A percentile compares a stretch with the other conserved stretches of the same genome.
These are phyloP conservation scores for Cryptococcus jaspeensis DNA, from an alignment of 1,284 basidiomycete genomes.

Conservation along the genomic window DNA sequence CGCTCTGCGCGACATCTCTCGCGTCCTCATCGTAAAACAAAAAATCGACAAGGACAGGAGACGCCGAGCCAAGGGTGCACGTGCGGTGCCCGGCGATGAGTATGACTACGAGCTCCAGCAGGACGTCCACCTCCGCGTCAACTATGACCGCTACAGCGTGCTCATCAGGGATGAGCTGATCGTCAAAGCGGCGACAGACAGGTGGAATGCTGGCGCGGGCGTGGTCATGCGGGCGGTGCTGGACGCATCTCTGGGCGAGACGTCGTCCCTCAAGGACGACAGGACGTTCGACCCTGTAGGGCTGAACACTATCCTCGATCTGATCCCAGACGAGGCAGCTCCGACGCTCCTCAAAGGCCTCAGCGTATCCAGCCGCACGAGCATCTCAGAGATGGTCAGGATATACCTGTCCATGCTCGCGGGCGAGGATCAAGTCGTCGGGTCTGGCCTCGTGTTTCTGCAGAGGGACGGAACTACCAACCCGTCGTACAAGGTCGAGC, in stretches of 20 bases:
- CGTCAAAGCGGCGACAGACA: conserved; percentile 67
- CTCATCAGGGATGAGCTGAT: conserved; percentile 85
- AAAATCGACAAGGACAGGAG: conserved; percentile 30
- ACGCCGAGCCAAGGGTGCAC: conserved; percentile 10
- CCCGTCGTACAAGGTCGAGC: conserved; percentile 67
- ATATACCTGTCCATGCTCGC: conserved; percentile 39
- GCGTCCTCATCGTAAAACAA: conserved; percentile 25
- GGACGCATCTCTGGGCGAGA: conserved; percentile 65
- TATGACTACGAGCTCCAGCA: conserved; percentile 30
- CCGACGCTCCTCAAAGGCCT: conserved; percentile 35
- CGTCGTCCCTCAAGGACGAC: conserved; percentile 56
- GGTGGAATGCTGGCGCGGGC: conserved; percentile 73
- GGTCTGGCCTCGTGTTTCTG: conserved; percentile 56
- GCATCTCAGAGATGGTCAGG: conserved; percentile 31
- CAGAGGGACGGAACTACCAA: conserved; percentile 58
- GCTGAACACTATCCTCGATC: conserved; percentile 32
- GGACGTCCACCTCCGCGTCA: conserved; percentile 56
- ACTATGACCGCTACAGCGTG: conserved; percentile 83
- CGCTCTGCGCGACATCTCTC: conserved; percentile 31
- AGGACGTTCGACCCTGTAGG: conserved; percentile 30
- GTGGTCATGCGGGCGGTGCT: conserved; percentile 69
- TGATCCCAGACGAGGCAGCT: conserved; percentile 25
- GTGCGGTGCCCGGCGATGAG: conserved; percentile 12
- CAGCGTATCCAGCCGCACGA: conserved; percentile 21
- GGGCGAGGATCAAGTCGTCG: conserved; percentile 37